Conservation (phyloP, 129 eudicot species). For the Flaveria trinervia region DNA sequence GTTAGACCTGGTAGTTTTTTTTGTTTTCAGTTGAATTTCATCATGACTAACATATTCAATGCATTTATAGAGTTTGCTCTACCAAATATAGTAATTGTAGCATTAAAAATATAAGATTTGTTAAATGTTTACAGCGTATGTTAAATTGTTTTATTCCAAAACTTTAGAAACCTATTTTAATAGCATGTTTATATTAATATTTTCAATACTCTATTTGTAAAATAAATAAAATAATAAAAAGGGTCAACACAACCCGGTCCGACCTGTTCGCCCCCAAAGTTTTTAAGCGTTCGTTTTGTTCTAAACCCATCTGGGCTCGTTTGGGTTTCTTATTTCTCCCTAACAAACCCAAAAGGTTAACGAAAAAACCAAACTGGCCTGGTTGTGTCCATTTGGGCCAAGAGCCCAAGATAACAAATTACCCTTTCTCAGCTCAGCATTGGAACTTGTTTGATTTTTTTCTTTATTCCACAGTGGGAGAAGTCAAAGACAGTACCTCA, state of each 20-base stretch:
- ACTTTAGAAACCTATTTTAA: neutral
- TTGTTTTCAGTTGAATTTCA: neutral
- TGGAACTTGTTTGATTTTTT: slow-evolving; percentile 18
- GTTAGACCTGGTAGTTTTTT: neutral
- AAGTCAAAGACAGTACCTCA: slow-evolving; percentile 57
- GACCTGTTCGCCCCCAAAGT: neutral
- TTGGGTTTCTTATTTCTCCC: neutral
- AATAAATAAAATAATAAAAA: neutral
- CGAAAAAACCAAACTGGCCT: neutral
- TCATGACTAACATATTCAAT: neutral
- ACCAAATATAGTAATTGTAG: neutral
- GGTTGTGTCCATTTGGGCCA: neutral
- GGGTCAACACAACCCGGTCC: neutral
- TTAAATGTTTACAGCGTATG: neutral
- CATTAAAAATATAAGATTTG: neutral
- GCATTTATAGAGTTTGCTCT: neutral
- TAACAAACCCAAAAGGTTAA: neutral
- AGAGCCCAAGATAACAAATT: slow-evolving; percentile 1
- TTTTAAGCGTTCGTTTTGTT: neutral
- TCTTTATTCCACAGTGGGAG: slow-evolving; percentile 58
- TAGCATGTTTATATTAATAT: neutral
- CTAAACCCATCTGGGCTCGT: neutral
- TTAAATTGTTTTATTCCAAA: neutral
- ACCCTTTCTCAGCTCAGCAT: slow-evolving; percentile 4
- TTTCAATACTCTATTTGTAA: neutral